Percentiles rank a stretch among this genome's conserved stretches.
phyloP scores from a whole-genome alignment of 2,329 filamentous ascomycete genomes.

The Falciphora oryzae region DNA sequence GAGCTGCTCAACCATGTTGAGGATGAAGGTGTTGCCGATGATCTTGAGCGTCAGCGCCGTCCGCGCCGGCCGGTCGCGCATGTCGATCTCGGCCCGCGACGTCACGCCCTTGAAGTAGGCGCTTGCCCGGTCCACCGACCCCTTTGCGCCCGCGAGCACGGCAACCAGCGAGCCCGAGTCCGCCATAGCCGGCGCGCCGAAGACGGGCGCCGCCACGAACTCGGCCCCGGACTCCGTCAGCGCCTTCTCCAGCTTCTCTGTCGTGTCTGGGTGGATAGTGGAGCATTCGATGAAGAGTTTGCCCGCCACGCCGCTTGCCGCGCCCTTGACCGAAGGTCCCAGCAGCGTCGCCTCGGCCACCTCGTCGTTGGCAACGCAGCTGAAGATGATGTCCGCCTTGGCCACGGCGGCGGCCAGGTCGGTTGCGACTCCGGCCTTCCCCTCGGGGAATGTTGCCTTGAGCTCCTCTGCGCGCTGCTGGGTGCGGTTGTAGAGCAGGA shows the following conservation, averaged over 20 bases:
- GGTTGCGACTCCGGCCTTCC: constrained; percentile 58
- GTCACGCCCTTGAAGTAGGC: constrained; percentile 72
- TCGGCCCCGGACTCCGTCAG: constrained; percentile 56
- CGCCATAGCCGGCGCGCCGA: constrained; percentile 65
- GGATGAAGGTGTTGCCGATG: constrained; percentile 79
- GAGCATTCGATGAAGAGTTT: constrained; percentile 87
- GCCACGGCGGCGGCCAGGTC: constrained; percentile 61
- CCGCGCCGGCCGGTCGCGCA: constrained; percentile 61
- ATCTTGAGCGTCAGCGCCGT: constrained; percentile 70
- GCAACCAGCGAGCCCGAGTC: constrained; percentile 66
- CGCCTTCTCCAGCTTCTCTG: constrained; percentile 56
- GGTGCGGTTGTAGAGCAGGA: constrained; percentile 79
- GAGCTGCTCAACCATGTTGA: constrained; percentile 76
- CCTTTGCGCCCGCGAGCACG: constrained; percentile 62
- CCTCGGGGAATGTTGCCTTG: constrained; percentile 50
- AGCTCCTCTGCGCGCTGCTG: constrained; percentile 59
- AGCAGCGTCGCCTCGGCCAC: constrained; percentile 59
- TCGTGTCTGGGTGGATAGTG: constrained; percentile 79
- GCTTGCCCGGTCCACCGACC: constrained; percentile 55
- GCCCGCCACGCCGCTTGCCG: constrained; percentile 47
- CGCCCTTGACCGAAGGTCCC: constrained; percentile 34
- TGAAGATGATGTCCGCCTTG: constrained; percentile 72
- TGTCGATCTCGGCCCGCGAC: constrained; percentile 62
- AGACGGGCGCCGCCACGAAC: constrained; percentile 68
- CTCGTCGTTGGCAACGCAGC: constrained; percentile 72